These are phyloP conservation scores for Globisporangium parvum DNA, from an alignment of 352 stramenopile genomes.

Conservation along the genomic window DNA sequence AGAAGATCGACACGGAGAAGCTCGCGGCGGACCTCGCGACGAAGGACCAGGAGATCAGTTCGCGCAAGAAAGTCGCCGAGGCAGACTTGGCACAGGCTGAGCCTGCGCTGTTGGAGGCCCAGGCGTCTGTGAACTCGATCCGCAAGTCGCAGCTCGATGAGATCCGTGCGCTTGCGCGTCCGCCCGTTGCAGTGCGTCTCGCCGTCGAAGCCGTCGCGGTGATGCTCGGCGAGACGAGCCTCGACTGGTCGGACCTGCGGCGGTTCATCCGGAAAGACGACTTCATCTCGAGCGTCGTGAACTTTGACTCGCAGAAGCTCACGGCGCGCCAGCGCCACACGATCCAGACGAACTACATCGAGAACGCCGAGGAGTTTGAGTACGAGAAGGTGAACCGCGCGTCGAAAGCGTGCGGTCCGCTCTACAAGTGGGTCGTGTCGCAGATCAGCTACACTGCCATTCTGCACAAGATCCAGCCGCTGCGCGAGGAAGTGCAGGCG, in stretches of 20 bases:
- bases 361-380: conserved; percentile 87
- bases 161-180: conserved; percentile 93
- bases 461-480: conserved; percentile 97
- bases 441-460: conserved; percentile 99
- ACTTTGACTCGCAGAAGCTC: conserved; percentile 98
- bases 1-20: conserved; percentile 95
- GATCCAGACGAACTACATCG: conserved; percentile 95
- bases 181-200: conserved; percentile 94
- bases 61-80: conserved; percentile 93
- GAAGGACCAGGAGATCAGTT: conserved; percentile 95
- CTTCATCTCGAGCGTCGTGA: conserved; percentile 99
- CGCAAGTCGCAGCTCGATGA: conserved; percentile 99
- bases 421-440: conserved; percentile 99
- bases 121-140: conserved; percentile 97
- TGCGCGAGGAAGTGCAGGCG: conserved; percentile 97
- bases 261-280: conserved; percentile 96
- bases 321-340: conserved; percentile 92
- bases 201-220: conserved; percentile 97
- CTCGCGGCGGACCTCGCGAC: conserved; percentile 93
- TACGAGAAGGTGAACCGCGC: conserved; percentile 91
- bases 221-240: conserved; percentile 96
- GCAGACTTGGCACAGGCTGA: conserved; percentile 96
- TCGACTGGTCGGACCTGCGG: conserved; percentile 96
- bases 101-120: conserved; percentile 94
- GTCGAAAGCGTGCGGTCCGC: conserved; percentile 96